Conservation (phyloP, 257 asterid genomes). For the Anisodus tanguticus region DNA sequence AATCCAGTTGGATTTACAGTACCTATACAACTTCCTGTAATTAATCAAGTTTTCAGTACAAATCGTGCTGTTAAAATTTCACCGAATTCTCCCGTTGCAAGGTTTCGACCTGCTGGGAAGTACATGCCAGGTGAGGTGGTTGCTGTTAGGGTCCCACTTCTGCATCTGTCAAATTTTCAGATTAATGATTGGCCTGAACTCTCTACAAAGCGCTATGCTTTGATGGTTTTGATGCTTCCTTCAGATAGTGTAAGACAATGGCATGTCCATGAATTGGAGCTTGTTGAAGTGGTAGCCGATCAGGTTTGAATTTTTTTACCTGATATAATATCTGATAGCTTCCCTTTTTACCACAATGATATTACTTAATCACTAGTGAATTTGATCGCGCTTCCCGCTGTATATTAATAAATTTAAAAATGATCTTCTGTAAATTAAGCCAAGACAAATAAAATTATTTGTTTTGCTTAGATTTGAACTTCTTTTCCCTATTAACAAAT, state of each 20-base stretch:
- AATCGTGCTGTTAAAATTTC: conserved; percentile 78
- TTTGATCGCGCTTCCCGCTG: no score
- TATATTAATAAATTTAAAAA: no score
- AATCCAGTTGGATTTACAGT: conserved; percentile 88
- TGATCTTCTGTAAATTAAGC: no score
- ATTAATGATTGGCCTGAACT: conserved; percentile 98
- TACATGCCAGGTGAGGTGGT: conserved; percentile 94
- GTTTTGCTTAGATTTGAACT: no score
- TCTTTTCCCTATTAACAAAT: no score
- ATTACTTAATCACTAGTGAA: background rate
- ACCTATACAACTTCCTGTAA: conserved; percentile 81
- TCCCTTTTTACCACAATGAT: background rate
- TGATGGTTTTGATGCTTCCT: conserved; percentile 98
- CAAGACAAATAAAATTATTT: no score
- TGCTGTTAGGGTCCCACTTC: conserved; percentile 91
- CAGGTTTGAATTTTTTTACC: conserved; percentile 59
- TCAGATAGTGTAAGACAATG: conserved; percentile 95
- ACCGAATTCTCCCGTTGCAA: conserved; percentile 84
- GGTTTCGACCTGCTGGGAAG: conserved; percentile 73
- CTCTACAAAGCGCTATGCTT: conserved; percentile 85
- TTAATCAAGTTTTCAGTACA: conserved; percentile 77
- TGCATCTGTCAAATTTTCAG: conserved; percentile 87
- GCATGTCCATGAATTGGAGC: conserved; percentile 96
- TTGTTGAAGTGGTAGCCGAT: conserved; percentile 97
- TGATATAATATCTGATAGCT: background rate